A percentile compares a stretch with the other conserved stretches of the same genome.
Conservation (phyloP, 441 rosid genomes). For the Breynia disticha region DNA sequence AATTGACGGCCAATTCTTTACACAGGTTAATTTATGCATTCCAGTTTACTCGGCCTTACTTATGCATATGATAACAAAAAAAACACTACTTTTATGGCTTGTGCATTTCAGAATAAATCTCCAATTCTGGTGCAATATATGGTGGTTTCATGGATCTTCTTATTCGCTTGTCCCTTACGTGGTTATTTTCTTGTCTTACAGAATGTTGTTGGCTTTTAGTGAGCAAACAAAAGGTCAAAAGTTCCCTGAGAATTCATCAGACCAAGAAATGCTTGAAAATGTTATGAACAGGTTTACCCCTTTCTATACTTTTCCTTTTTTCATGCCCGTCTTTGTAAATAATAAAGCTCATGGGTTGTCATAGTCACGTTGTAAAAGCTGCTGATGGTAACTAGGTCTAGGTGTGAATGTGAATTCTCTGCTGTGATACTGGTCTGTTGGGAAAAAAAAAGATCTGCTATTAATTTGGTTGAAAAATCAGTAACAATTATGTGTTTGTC, state of each 20-base stretch:
- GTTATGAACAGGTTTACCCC: slow-evolving; percentile 69
- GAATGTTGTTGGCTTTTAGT: slow-evolving; percentile 80
- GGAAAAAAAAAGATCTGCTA: no score
- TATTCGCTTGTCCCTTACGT: slow-evolving; percentile 2
- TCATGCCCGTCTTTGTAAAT: no score
- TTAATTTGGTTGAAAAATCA: no score
- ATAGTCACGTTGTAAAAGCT: no score
- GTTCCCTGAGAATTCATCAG: slow-evolving; percentile 70
- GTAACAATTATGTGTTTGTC: no score
- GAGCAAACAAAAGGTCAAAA: slow-evolving; percentile 72
- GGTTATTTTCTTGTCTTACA: slow-evolving; percentile 28
- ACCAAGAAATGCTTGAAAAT: slow-evolving; percentile 83
- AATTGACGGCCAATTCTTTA: slow-evolving; percentile 71
- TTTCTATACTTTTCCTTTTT: slow-evolving; percentile 4
- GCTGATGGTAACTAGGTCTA: no score
- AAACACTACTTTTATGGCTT: neutral
- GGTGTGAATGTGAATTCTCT: no score
- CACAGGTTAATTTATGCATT: slow-evolving; percentile 44
- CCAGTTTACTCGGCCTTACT: slow-evolving; percentile 4
- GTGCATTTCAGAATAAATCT: neutral
- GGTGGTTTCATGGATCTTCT: neutral
- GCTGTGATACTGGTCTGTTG: no score
- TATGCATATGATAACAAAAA: slow-evolving; percentile 3
- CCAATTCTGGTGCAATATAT: neutral
- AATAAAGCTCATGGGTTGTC: no score